Percentiles rank a stretch among this genome's conserved stretches.
Evolutionary conservation across 2,329 filamentous ascomycete genomes (phyloP).

Genomic region (Talaromyces sp.): DNA sequence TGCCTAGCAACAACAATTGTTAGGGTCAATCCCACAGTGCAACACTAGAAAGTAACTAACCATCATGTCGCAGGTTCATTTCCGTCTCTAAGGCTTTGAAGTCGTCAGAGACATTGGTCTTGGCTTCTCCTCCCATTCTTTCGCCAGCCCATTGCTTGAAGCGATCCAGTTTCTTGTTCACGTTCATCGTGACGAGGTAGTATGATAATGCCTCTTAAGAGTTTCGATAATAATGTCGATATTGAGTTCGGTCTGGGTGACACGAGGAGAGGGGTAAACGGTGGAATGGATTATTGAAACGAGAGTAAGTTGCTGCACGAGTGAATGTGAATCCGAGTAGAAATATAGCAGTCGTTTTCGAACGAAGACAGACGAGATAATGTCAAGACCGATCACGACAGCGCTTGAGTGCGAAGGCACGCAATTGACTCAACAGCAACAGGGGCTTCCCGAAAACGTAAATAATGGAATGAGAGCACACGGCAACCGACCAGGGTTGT

Average conservation of each 20-base stretch:
- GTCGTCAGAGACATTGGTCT: slow-evolving; percentile 80
- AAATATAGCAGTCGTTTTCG: neutral
- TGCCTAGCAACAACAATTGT: slow-evolving; percentile 29
- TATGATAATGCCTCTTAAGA: neutral
- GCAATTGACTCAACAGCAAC: neutral
- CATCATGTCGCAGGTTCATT: slow-evolving; percentile 83
- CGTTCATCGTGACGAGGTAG: slow-evolving; percentile 44
- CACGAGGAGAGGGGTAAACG: neutral
- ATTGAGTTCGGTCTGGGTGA: neutral
- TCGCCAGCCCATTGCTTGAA: slow-evolving; percentile 98
- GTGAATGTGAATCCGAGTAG: neutral
- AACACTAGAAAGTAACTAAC: slow-evolving; percentile 45
- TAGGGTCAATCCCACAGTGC: neutral
- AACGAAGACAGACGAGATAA: neutral
- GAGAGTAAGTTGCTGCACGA: too few relatives aligned
- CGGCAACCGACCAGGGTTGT: neutral
- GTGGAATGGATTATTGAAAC: neutral
- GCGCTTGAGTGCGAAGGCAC: neutral
- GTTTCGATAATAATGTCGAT: neutral
- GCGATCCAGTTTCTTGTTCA: slow-evolving; percentile 86
- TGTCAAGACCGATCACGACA: neutral
- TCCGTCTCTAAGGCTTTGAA: slow-evolving; percentile 87
- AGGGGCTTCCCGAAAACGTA: neutral
- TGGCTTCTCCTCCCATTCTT: slow-evolving; percentile 87
- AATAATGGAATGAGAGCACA: neutral